phyloP scores from a whole-genome alignment of 306 rosid genomes.

The Purshia tridentata region DNA sequence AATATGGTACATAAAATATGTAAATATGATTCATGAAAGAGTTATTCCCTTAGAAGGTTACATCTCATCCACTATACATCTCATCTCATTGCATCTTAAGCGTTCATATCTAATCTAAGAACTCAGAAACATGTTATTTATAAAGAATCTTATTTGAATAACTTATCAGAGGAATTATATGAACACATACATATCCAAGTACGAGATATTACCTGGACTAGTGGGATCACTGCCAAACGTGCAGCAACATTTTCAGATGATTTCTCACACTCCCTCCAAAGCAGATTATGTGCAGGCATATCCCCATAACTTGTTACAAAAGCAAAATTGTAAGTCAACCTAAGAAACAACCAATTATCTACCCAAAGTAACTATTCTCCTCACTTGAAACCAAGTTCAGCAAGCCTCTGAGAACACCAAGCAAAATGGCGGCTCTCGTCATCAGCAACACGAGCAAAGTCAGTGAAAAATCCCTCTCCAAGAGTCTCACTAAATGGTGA shows the following conservation, averaged over 20 bases:
- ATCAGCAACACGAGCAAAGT: conserved; percentile 95
- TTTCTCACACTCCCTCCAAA: conserved; percentile 94
- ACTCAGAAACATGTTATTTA: not conserved
- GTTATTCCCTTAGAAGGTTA: too few relatives aligned
- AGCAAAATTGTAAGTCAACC: conserved; percentile 29
- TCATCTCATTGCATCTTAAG: not conserved
- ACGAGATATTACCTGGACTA: conserved; percentile 63
- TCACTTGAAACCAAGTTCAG: conserved; percentile 95
- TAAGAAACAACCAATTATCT: conserved; percentile 22
- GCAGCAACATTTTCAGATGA: conserved; percentile 89
- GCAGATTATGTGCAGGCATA: conserved; percentile 93
- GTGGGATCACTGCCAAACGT: conserved; percentile 85
- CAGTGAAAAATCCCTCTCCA: conserved; percentile 85
- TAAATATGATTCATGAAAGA: not conserved
- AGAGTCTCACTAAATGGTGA: conserved; percentile 67
- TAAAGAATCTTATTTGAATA: too few relatives aligned
- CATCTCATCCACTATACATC: not conserved
- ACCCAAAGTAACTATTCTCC: conserved; percentile 23
- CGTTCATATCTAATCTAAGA: not conserved
- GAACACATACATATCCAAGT: not conserved
- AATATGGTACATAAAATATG: not conserved
- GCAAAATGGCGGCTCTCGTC: conserved; percentile 93
- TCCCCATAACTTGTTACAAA: conserved; percentile 77
- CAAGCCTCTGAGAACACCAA: conserved; percentile 96
- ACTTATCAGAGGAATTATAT: not conserved